Evolutionary conservation across 2,329 filamentous ascomycete genomes (phyloP).

Genomic region (Phoma herbarum): DNA sequence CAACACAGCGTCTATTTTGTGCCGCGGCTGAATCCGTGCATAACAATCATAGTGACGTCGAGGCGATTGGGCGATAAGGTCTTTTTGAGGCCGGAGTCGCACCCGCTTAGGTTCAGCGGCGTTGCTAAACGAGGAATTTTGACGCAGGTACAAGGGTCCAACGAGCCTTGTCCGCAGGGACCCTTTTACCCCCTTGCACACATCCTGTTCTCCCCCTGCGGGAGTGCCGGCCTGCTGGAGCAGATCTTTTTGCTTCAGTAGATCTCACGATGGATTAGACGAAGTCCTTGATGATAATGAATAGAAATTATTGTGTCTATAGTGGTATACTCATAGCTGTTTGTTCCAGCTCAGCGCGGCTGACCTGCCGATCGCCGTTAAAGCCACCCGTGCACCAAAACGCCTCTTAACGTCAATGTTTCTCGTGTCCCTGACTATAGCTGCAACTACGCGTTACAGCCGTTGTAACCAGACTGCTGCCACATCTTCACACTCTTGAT

Average conservation of each 20-base stretch:
- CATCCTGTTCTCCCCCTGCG: not conserved
- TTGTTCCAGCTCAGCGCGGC: conserved; percentile 13
- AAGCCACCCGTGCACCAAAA: conserved; percentile 25
- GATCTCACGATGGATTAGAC: not conserved
- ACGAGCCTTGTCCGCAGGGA: not conserved
- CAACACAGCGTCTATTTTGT: conserved; percentile 4
- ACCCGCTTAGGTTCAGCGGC: conserved; percentile 5
- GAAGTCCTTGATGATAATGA: not conserved
- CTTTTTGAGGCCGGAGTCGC: conserved; percentile 2
- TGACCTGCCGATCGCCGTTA: conserved; percentile 19
- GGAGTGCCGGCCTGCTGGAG: conserved; percentile 6
- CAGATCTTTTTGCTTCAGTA: conserved; percentile 2
- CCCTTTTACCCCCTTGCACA: conserved; percentile 5
- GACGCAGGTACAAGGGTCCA: conserved; percentile 17
- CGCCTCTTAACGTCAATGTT: conserved; percentile 12
- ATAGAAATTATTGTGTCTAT: conserved; percentile 22
- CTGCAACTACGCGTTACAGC: conserved; percentile 44
- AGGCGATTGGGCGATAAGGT: conserved; percentile 16
- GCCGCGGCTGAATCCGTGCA: conserved; percentile 1
- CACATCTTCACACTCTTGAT: conserved; percentile 71
- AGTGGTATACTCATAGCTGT: conserved; percentile 14
- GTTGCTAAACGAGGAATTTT: conserved; percentile 7
- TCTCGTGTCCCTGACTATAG: not conserved
- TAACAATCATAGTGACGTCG: conserved; percentile 11
- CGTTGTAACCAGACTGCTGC: conserved; percentile 60